Conservation (phyloP, 2,329 filamentous ascomycete genomes). For the Tolypocladium endophyticum region DNA sequence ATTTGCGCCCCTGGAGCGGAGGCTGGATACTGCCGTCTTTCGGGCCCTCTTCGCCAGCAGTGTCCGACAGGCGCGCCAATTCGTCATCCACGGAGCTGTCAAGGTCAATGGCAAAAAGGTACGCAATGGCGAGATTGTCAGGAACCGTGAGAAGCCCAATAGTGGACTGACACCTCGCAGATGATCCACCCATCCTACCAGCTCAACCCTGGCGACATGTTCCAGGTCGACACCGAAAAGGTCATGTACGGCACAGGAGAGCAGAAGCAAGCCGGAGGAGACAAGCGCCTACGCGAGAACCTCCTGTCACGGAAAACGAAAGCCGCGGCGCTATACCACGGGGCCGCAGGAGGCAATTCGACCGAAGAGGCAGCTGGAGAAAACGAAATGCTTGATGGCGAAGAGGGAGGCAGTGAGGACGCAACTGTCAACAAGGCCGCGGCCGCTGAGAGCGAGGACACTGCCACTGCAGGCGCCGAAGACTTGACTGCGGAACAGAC, state of each 20-base stretch:
- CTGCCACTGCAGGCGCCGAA: conserved; percentile 1
- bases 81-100: conserved; percentile 85
- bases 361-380: conserved; percentile 3
- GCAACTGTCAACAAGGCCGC: conserved; percentile 13
- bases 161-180: conserved; percentile 32
- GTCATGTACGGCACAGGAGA: conserved; percentile 82
- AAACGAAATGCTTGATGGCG: conserved; percentile 2
- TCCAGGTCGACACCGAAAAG: conserved; percentile 82
- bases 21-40: conserved; percentile 91
- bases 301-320: conserved; percentile 16
- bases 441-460: conserved; percentile 7
- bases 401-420: conserved; percentile 5
- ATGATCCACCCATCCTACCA: conserved; percentile 89
- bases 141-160: neutral
- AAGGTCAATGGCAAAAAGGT: conserved; percentile 97
- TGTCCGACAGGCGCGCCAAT: conserved; percentile 83
- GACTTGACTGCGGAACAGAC: conserved; percentile 12
- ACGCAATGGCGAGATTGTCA: conserved; percentile 10
- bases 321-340: conserved; percentile 13
- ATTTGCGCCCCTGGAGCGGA: conserved; percentile 81
- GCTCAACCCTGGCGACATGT: conserved; percentile 95
- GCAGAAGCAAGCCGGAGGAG: conserved; percentile 40
- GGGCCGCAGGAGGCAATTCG: conserved; percentile 1
- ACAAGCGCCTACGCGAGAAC: conserved; percentile 13
- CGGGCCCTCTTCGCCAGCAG: conserved; percentile 90